Conservation (phyloP, 768 basidiomycete species). For the Hypholoma fasciculare region DNA sequence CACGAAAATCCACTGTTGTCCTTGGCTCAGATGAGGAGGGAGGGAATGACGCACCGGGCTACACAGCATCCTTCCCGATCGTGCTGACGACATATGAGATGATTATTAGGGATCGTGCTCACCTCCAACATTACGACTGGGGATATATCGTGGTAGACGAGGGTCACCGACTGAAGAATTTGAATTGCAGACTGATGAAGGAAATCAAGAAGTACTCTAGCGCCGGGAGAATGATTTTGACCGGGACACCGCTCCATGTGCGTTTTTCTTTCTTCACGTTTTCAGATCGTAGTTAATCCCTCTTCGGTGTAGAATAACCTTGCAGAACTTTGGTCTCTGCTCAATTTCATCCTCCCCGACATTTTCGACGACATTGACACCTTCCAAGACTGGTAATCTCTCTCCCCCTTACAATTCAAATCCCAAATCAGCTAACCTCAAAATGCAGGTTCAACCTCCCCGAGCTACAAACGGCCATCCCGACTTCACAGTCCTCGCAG, state of each 20-base stretch:
- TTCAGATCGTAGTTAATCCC: neutral
- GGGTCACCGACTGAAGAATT: slow-evolving; percentile 93
- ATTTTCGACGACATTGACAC: slow-evolving; percentile 88
- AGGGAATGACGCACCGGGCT: slow-evolving; percentile 19
- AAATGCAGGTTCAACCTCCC: slow-evolving; percentile 69
- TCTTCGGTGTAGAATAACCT: slow-evolving; percentile 79
- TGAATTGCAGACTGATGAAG: slow-evolving; percentile 85
- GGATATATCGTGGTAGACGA: slow-evolving; percentile 96
- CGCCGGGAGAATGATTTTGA: slow-evolving; percentile 89
- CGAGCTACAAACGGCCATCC: slow-evolving; percentile 55
- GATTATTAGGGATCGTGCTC: slow-evolving; percentile 77
- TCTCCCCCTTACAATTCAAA: neutral
- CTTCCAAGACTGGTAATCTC: slow-evolving; percentile 82
- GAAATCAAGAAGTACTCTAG: slow-evolving; percentile 87
- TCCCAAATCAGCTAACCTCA: neutral
- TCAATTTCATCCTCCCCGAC: slow-evolving; percentile 95
- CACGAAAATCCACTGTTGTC: slow-evolving; percentile 17
- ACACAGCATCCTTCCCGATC: slow-evolving; percentile 58
- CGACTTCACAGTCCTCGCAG: slow-evolving; percentile 56
- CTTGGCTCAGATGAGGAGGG: slow-evolving; percentile 21
- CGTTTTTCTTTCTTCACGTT: slow-evolving; percentile 20
- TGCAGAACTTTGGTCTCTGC: slow-evolving; percentile 89
- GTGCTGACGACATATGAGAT: slow-evolving; percentile 93
- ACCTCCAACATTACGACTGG: slow-evolving; percentile 67
- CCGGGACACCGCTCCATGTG: slow-evolving; percentile 95